A percentile compares a stretch with the other conserved stretches of the same genome.
phyloP scores from a whole-genome alignment of 495 filamentous ascomycete genomes.

The Xylaria scruposa region DNA sequence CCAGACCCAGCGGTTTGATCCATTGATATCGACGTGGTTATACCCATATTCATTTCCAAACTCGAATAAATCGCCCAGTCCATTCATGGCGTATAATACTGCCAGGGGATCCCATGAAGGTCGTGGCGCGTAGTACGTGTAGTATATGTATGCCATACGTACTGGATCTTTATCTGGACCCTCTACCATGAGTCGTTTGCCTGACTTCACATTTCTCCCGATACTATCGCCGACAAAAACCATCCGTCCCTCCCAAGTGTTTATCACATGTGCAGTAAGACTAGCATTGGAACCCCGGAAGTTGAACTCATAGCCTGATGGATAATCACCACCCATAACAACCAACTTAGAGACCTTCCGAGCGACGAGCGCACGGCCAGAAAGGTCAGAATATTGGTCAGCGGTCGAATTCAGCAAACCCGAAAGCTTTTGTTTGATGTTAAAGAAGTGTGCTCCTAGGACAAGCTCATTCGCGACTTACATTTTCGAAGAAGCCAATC shows the following conservation, averaged over 20 bases:
- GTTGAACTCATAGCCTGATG: constrained; percentile 51
- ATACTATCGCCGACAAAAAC: constrained; percentile 49
- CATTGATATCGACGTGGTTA: constrained; percentile 40
- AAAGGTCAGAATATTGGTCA: constrained; percentile 43
- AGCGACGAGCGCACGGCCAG: constrained; percentile 45
- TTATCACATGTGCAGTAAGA: constrained; percentile 46
- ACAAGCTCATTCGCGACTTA: constrained; percentile 2
- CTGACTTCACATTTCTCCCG: constrained; percentile 44
- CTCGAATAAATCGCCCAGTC: constrained; percentile 43
- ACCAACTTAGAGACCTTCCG: constrained; percentile 53
- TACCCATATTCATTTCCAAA: constrained; percentile 41
- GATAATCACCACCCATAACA: constrained; percentile 56
- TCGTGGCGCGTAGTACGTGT: constrained; percentile 38
- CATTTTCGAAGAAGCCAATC: constrained; percentile 52
- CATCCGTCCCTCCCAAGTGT: constrained; percentile 47
- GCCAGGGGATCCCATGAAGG: constrained; percentile 55
- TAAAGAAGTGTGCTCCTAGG: not conserved
- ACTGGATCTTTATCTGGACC: constrained; percentile 47
- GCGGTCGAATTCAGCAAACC: constrained; percentile 46
- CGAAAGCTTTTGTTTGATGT: constrained; percentile 39
- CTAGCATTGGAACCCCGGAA: constrained; percentile 47
- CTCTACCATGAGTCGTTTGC: constrained; percentile 41
- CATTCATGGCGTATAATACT: constrained; percentile 50
- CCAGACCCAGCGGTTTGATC: constrained; percentile 47
- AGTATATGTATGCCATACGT: constrained; percentile 48